Percentiles rank a stretch among this genome's conserved stretches.
Conservation (phyloP, 768 basidiomycete genomes). For the Tubosaeta sp. region DNA sequence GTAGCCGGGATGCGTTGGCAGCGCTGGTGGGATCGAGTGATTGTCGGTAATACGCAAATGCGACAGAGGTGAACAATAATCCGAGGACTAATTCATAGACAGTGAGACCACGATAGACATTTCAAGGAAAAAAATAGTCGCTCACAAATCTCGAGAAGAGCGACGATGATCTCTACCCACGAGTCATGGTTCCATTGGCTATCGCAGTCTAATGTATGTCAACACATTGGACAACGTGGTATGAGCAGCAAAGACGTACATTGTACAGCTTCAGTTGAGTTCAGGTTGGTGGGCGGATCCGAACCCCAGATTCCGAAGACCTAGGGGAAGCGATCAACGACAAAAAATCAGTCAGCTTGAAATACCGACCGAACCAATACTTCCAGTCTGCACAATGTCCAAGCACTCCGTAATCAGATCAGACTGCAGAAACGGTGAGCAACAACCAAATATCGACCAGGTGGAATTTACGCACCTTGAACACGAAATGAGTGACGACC, state of each 20-base stretch:
- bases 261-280: conserved; percentile 35
- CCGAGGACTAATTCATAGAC: conserved; percentile 43
- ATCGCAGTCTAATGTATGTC: conserved; percentile 51
- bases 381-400: conserved; percentile 32
- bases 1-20: conserved; percentile 47
- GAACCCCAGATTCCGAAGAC: conserved; percentile 57
- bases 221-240: conserved; percentile 6
- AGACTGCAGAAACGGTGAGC: conserved; percentile 34
- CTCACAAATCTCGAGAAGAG: conserved; percentile 59
- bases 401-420: conserved; percentile 58
- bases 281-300: conserved; percentile 28
- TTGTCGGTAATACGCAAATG: conserved; percentile 74
- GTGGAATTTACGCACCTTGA: conserved; percentile 48
- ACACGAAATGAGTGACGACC: conserved; percentile 59
- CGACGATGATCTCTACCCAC: conserved; percentile 61
- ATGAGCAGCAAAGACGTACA: conserved; percentile 37
- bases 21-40: conserved; percentile 61
- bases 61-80: conserved; percentile 58
- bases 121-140: neutral
- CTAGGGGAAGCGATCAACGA: conserved; percentile 19
- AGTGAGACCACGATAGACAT: neutral
- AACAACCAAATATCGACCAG: neutral
- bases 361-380: conserved; percentile 31
- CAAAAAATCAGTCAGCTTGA: neutral
- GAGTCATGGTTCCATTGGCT: conserved; percentile 59